Base-by-base conservation (phyloP, 2,329 filamentous ascomycete genomes). In the Talaromyces verruculosus region DNA sequence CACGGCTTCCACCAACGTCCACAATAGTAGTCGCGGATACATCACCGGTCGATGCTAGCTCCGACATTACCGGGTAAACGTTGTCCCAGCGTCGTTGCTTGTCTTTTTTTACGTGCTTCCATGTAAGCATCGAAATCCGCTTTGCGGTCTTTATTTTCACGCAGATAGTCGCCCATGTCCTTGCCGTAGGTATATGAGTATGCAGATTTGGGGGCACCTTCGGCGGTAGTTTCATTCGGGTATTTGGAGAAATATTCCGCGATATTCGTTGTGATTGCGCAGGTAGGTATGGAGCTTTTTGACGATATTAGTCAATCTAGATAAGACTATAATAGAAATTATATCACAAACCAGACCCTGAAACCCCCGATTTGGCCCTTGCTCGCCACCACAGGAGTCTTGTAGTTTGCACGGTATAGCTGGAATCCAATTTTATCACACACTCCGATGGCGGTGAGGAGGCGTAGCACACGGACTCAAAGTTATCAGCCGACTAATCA, bases 111-210 rank as follows among this genome's bases (percentile, higher is more conserved):
- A 13, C 28, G 37, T 10, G 55, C 33, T 39, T 58, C n/a, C 55
- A 58, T 39, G 22, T 58, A 58, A 39, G 55, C 55, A 58, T 58
- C 55, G 8, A 58, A 22, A 39, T 58, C 55, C 39, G 33, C 55
- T 37, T 58, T 58, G 22, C 55, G 22, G n/a, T 58, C 55, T 13
- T 58, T 58, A n/a, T 58, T 58, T 3, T 19, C 37, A 3, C 37
- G 55, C 37, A 58, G 22, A 17, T 39, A 17, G 15, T 58, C 37
- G 30, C 39, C 39, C 37, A 58, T 58, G 15, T 58, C 55, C 33
- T 58, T 58, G 3, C 55, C 55, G 22, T 58, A 58, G 3, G 47
- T 51, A 5, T 51, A 51, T 51, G 22, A 17, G 47, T 51, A 51
- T 17, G 47, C 47, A 13, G 47, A 51, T 3, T 8, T 28, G 25